Evolutionary conservation across 2,329 filamentous ascomycete genomes (phyloP).

Genomic region (Fusarium nodosum): DNA sequence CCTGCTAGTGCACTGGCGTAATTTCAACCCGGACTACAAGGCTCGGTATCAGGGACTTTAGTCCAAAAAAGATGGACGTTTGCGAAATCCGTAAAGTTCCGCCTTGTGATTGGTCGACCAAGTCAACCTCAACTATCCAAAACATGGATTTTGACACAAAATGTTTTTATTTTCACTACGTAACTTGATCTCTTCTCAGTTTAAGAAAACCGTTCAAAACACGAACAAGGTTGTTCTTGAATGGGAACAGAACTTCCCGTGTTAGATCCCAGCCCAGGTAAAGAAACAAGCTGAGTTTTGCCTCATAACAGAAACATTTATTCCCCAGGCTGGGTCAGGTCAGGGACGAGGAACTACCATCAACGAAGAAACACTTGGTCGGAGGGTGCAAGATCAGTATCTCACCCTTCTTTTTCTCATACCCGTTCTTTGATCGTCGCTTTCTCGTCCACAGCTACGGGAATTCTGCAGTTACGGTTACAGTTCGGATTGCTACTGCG

Average conservation of each 20-base stretch:
- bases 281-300: slow-evolving; percentile 30
- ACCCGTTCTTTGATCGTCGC: slow-evolving; percentile 19
- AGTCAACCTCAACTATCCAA: slow-evolving; percentile 19
- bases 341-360: slow-evolving; percentile 9
- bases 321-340: slow-evolving; percentile 24
- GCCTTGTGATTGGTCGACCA: slow-evolving; percentile 34
- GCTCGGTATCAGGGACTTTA: slow-evolving; percentile 60
- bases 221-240: slow-evolving; percentile 1
- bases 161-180: slow-evolving; percentile 11
- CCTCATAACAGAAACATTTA: slow-evolving; percentile 40
- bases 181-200: slow-evolving; percentile 13
- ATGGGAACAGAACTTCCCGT: slow-evolving; percentile 24
- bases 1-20: slow-evolving; percentile 63
- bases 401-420: not conserved
- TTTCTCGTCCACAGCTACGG: slow-evolving; percentile 11
- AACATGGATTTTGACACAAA: slow-evolving; percentile 27
- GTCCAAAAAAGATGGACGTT: slow-evolving; percentile 38
- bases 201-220: slow-evolving; percentile 14
- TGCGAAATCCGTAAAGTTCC: slow-evolving; percentile 21
- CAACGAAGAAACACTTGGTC: slow-evolving; percentile 10
- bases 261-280: slow-evolving; percentile 14
- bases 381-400: not conserved
- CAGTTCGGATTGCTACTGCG: slow-evolving; percentile 2
- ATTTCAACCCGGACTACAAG: slow-evolving; percentile 56
- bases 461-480: slow-evolving; percentile 11